Base-by-base conservation (phyloP, 306 rosid species). In the Vigna radiata region DNA sequence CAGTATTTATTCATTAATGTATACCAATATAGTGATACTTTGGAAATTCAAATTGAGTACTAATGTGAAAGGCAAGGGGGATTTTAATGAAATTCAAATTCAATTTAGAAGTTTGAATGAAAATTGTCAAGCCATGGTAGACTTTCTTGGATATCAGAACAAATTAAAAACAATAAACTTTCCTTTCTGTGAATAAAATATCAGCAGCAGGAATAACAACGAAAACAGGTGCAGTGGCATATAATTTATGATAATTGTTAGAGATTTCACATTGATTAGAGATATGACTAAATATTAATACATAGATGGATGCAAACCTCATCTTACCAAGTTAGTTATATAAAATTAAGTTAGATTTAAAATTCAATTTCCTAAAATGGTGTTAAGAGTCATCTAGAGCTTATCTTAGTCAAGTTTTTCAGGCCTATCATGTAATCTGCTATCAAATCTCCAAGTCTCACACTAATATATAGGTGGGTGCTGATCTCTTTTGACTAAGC, bases 1-100 rank as follows among this genome's bases (percentile, higher is more conserved):
- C 77, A 90, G 67, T 9, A 75, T 63, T 47, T 14, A 82, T 68
- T 33, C 14, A 27, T 11, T 70, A 55, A 69, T 14, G 19, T 70
- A 69, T 37, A 48, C 77, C 2, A 0, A 73, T 48, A 47, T 23
- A 46, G 18, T 31, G 62, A 82, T 66, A 70, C 50, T 58, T 8
- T 6, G 56, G 50, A 75, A 62, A 75, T 55, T 82, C 36, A 79
- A 79, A 39, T 75, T 41, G 53, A 72, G 25, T 33, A 44, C 63
- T 18, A 44, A 48, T 47, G 76, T 56, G 50, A 48, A 75, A 65
- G 43, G 13, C 15, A 7, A 50, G 70, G 39, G 44, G 7, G 67
- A 14, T 60, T 43, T 36, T 39, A 69, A 31, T 33, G 17, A 19
- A 67, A 54, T 13, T 52, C 2, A 68, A 33, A 61, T 60, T 27